Evolutionary conservation across 169 alveolate species (phyloP).

Genomic region (Cryptosporidium canis): DNA sequence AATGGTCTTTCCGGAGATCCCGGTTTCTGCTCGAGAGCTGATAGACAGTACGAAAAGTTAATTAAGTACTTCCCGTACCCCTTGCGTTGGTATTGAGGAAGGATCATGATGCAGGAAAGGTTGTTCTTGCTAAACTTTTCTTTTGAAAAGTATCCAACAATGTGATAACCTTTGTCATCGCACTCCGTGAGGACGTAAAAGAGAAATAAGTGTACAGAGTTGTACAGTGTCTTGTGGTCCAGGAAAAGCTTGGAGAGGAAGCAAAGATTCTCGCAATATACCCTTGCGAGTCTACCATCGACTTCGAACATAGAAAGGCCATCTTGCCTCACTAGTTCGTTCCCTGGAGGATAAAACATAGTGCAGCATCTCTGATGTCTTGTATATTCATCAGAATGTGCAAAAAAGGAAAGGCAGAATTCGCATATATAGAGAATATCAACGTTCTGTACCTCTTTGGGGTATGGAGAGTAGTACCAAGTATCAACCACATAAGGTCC

Average conservation of each 20-base stretch:
- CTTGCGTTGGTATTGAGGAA: constrained; percentile 87
- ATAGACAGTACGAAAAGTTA: constrained; percentile 89
- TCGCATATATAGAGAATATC: constrained; percentile 94
- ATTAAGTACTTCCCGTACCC: constrained; percentile 91
- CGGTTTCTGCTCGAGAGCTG: constrained; percentile 89
- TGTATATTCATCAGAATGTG: constrained; percentile 81
- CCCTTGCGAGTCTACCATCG: constrained; percentile 92
- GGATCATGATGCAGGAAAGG: constrained; percentile 84
- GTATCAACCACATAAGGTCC: constrained; percentile 93
- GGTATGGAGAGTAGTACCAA: constrained; percentile 99
- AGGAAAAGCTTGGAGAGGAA: constrained; percentile 94
- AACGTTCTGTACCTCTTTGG: constrained; percentile 92
- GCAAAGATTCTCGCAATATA: constrained; percentile 96
- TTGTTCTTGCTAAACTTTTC: constrained; percentile 82
- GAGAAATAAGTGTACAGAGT: constrained; percentile 88
- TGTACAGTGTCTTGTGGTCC: constrained; percentile 95
- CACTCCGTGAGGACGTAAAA: constrained; percentile 95
- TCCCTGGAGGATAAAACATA: constrained; percentile 96
- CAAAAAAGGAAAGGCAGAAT: constrained; percentile 92
- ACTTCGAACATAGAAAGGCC: constrained; percentile 94
- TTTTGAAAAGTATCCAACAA: constrained; percentile 89
- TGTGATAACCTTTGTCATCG: constrained; percentile 88
- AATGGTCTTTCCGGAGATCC: constrained; percentile 99
- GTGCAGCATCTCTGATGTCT: constrained; percentile 89
- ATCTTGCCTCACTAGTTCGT: constrained; percentile 95